These are phyloP conservation scores for Coemansia pectinata DNA, from an alignment of 192 early-diverging fungal species.

Conservation along the genomic window DNA sequence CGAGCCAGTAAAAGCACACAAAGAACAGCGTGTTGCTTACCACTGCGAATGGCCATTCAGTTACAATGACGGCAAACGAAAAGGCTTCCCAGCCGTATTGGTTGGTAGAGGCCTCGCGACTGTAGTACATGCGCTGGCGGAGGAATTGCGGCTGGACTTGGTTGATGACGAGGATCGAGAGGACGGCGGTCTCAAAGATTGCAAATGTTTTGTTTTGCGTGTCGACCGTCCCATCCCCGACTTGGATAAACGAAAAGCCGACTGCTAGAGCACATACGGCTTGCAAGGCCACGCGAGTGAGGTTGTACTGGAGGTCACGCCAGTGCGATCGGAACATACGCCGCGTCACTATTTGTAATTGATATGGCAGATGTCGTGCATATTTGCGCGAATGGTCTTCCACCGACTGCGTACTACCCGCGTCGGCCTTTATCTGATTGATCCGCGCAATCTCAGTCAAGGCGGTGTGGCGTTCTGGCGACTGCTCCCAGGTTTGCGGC, in stretches of 20 bases:
- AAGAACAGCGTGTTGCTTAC: slow-evolving; percentile 66
- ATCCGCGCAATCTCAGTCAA: slow-evolving; percentile 60
- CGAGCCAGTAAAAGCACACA: slow-evolving; percentile 75
- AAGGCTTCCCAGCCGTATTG: slow-evolving; percentile 73
- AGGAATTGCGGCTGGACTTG: slow-evolving; percentile 68
- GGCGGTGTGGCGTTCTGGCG: slow-evolving; percentile 50
- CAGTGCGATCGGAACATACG: slow-evolving; percentile 72
- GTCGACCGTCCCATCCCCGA: slow-evolving; percentile 58
- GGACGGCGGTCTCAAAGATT: slow-evolving; percentile 67
- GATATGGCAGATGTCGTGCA: slow-evolving; percentile 48
- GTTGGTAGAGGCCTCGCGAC: slow-evolving; percentile 66
- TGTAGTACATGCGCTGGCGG: slow-evolving; percentile 65
- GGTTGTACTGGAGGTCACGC: slow-evolving; percentile 74
- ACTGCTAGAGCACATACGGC: slow-evolving; percentile 62
- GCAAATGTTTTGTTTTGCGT: slow-evolving; percentile 70
- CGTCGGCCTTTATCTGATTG: slow-evolving; percentile 19
- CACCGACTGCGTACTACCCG: not conserved
- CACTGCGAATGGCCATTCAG: slow-evolving; percentile 71
- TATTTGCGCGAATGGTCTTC: slow-evolving; percentile 41
- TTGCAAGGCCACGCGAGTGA: slow-evolving; percentile 66
- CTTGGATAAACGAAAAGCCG: slow-evolving; percentile 75
- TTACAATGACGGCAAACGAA: slow-evolving; percentile 60
- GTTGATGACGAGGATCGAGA: slow-evolving; percentile 71
- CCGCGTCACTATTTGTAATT: slow-evolving; percentile 61
- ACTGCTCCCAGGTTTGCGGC: slow-evolving; percentile 71